phyloP scores from a whole-genome alignment of 768 basidiomycete genomes.

The Mycena maculata region DNA sequence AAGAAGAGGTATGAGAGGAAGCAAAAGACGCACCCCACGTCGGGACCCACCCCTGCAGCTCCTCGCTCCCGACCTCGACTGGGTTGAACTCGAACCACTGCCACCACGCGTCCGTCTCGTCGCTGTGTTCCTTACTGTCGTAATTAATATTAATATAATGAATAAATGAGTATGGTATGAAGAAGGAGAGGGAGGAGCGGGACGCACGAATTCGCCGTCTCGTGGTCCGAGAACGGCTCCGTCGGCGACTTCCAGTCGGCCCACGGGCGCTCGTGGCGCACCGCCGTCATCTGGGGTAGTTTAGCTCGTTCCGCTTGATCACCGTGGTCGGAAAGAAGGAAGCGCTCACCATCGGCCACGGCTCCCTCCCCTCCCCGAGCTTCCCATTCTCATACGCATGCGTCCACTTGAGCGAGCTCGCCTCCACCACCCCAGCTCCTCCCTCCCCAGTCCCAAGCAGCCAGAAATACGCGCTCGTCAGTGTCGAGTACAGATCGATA shows the following conservation, averaged over 20 bases:
- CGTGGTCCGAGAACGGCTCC: slow-evolving; percentile 2
- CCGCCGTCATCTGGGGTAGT: neutral
- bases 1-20: neutral
- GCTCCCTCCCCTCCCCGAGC: neutral
- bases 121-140: neutral
- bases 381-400: neutral
- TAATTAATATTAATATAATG: too few relatives aligned
- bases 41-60: slow-evolving; percentile 15
- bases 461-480: slow-evolving; percentile 10
- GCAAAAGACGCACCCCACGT: slow-evolving; percentile 3
- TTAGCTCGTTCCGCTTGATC: too few relatives aligned
- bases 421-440: neutral
- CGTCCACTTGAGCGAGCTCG: slow-evolving; percentile 1
- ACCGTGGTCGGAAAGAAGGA: too few relatives aligned
- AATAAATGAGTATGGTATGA: too few relatives aligned
- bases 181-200: neutral
- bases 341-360: slow-evolving; percentile 16
- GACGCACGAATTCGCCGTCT: neutral
- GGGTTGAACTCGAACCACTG: slow-evolving; percentile 20
- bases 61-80: slow-evolving; percentile 10
- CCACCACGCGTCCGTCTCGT: slow-evolving; percentile 7
- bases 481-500: slow-evolving; percentile 12
- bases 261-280: slow-evolving; percentile 20
- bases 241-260: slow-evolving; percentile 8
- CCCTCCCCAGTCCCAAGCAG: slow-evolving; percentile 1